Percentiles rank a stretch among this genome's conserved stretches.
phyloP scores from a whole-genome alignment of 106 monocot genomes.

The Dendrobium officinale region DNA sequence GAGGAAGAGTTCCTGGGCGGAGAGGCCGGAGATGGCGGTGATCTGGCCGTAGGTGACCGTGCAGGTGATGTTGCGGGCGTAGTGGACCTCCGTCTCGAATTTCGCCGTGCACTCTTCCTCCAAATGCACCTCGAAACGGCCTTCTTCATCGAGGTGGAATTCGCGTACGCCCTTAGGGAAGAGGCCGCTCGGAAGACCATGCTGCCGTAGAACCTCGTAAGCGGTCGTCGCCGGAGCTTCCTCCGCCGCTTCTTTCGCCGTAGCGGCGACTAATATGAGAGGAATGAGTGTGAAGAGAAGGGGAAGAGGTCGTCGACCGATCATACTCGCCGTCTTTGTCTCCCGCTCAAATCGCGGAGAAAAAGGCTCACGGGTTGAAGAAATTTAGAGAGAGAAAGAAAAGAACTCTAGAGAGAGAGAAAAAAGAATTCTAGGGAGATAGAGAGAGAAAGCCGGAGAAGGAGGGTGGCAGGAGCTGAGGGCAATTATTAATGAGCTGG shows the following conservation, averaged over 20 bases:
- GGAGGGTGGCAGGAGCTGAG: neutral
- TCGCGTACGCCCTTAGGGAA: constrained; percentile 31
- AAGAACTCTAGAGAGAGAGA: constrained; percentile 7
- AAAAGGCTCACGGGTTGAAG: neutral
- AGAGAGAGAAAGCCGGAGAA: neutral
- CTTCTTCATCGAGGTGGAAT: constrained; percentile 21
- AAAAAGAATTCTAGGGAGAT: constrained; percentile 10
- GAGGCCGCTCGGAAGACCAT: constrained; percentile 43
- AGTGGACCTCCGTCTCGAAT: constrained; percentile 43
- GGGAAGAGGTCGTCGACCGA: neutral
- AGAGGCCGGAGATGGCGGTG: constrained; percentile 38
- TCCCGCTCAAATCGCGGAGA: neutral
- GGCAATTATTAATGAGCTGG: neutral
- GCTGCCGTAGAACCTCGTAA: constrained; percentile 30
- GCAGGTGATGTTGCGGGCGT: constrained; percentile 35
- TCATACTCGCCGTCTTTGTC: neutral
- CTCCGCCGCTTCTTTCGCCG: neutral
- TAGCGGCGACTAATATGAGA: neutral
- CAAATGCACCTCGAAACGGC: constrained; percentile 30
- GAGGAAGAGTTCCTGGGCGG: constrained; percentile 64
- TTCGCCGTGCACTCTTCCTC: constrained; percentile 41
- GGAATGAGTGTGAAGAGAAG: neutral
- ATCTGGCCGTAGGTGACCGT: constrained; percentile 36
- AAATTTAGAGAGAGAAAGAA: constrained; percentile 13
- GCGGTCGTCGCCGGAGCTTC: constrained; percentile 6